phyloP scores from a whole-genome alignment of 257 asterid species.

The Gardenia jasminoides region DNA sequence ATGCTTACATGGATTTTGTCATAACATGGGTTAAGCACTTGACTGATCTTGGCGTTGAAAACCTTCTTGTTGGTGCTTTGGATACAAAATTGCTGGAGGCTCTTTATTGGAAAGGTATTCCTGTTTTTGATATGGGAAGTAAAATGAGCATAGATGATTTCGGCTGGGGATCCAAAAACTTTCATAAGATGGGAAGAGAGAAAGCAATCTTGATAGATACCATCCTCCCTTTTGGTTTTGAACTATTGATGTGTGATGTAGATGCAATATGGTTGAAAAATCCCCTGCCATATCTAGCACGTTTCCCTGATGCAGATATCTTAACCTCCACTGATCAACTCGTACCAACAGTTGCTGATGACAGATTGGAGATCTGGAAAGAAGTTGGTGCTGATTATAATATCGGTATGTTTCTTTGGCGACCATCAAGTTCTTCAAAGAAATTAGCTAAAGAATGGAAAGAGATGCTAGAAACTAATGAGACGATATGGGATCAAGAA shows the following conservation, averaged over 20 bases:
- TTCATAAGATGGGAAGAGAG: conserved; percentile 98
- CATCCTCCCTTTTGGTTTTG: conserved; percentile 80
- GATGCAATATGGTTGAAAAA: conserved; percentile 99
- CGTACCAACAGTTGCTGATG: conserved; percentile 88
- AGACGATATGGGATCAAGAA: conserved; percentile 91
- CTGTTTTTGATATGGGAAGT: conserved; percentile 97
- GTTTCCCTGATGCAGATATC: conserved; percentile 96
- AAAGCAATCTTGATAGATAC: conserved; percentile 86
- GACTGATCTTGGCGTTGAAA: conserved; percentile 80
- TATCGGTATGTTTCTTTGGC: conserved; percentile 98
- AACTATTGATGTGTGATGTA: conserved; percentile 93
- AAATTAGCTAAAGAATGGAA: conserved; percentile 95
- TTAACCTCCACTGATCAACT: conserved; percentile 93
- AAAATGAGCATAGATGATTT: conserved; percentile 94
- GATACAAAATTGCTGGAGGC: conserved; percentile 93
- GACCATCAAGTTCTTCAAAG: conserved; percentile 77
- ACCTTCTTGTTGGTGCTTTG: conserved; percentile 98
- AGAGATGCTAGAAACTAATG: conserved; percentile 77
- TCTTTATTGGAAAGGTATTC: conserved; percentile 95
- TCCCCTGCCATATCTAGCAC: conserved; percentile 94
- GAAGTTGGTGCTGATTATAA: conserved; percentile 87
- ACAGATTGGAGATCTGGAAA: conserved; percentile 85
- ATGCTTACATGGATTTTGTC: conserved; percentile 97
- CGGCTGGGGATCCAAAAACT: conserved; percentile 93
- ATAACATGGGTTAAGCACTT: conserved; percentile 95